phyloP scores from a whole-genome alignment of 192 early-diverging fungal species.

The Coemansia sp. region DNA sequence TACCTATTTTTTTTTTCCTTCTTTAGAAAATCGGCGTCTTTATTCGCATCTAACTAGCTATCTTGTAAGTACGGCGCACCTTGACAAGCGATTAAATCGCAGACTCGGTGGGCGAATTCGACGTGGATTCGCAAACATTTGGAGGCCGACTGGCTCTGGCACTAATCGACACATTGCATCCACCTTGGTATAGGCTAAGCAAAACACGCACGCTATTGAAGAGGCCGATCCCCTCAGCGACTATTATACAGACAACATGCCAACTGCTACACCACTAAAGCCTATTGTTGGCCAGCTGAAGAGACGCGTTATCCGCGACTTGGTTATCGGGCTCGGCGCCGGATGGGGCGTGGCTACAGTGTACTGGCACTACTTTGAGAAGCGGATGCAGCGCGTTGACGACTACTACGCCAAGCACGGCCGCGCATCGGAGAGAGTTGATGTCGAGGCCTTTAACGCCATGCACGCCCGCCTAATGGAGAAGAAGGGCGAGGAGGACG shows the following conservation, averaged over 20 bases:
- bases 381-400: slow-evolving; percentile 46
- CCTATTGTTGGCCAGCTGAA: slow-evolving; percentile 53
- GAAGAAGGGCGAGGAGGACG: background rate
- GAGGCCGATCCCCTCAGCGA: background rate
- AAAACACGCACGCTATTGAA: background rate
- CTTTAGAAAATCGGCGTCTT: background rate
- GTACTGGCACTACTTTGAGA: slow-evolving; percentile 55
- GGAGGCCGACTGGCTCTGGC: background rate
- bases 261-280: slow-evolving; percentile 57
- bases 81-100: no score
- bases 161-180: background rate
- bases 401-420: slow-evolving; percentile 54
- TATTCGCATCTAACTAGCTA: background rate
- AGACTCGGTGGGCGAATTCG: no score
- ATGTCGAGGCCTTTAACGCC: slow-evolving; percentile 6
- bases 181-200: background rate
- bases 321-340: slow-evolving; percentile 45
- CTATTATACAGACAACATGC: slow-evolving; percentile 21
- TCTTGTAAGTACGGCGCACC: background rate
- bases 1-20: background rate
- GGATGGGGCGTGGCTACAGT: slow-evolving; percentile 34
- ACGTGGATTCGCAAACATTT: no score
- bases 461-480: background rate
- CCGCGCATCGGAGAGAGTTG: slow-evolving; percentile 38
- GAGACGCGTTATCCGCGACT: slow-evolving; percentile 51